Conservation (phyloP, 805 yeast genomes). For the Kockiozyma suomiensis region DNA sequence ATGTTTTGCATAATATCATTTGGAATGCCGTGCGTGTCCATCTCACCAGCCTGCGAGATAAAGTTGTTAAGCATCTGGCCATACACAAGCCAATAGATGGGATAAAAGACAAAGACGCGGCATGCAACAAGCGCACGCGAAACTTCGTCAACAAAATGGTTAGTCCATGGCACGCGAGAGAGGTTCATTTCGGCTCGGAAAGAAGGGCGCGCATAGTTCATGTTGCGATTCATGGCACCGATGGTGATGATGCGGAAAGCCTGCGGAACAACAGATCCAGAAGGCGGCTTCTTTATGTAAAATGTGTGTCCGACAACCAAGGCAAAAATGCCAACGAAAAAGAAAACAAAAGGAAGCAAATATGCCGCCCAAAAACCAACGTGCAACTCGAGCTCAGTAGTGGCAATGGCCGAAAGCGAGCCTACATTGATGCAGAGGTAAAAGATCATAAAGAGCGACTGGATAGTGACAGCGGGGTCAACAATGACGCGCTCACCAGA, state of each 20-base stretch:
- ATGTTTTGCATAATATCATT: conserved; percentile 77
- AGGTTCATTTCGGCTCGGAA: conserved; percentile 51
- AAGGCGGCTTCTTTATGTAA: conserved; percentile 62
- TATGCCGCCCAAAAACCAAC: conserved; percentile 69
- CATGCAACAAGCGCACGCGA: conserved; percentile 67
- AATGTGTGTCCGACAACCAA: conserved; percentile 56
- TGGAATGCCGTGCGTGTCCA: conserved; percentile 77
- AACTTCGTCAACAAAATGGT: conserved; percentile 74
- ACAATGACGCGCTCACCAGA: conserved; percentile 68
- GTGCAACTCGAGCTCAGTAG: conserved; percentile 68
- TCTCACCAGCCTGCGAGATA: conserved; percentile 70
- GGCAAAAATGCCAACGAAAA: conserved; percentile 59
- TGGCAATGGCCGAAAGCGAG: conserved; percentile 71
- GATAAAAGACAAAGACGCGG: conserved; percentile 70
- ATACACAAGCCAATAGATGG: conserved; percentile 74
- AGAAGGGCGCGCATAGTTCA: conserved; percentile 62
- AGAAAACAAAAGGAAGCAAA: conserved; percentile 63
- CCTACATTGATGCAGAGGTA: conserved; percentile 79
- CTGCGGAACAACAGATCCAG: conserved; percentile 61
- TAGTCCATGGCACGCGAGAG: conserved; percentile 54
- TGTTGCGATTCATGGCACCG: conserved; percentile 50
- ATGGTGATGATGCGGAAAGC: conserved; percentile 52
- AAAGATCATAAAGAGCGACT: conserved; percentile 73
- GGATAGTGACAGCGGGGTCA: conserved; percentile 71
- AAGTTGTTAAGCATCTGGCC: conserved; percentile 74